Evolutionary conservation across 768 basidiomycete species (phyloP).

Genomic region (Inosperma sp.): DNA sequence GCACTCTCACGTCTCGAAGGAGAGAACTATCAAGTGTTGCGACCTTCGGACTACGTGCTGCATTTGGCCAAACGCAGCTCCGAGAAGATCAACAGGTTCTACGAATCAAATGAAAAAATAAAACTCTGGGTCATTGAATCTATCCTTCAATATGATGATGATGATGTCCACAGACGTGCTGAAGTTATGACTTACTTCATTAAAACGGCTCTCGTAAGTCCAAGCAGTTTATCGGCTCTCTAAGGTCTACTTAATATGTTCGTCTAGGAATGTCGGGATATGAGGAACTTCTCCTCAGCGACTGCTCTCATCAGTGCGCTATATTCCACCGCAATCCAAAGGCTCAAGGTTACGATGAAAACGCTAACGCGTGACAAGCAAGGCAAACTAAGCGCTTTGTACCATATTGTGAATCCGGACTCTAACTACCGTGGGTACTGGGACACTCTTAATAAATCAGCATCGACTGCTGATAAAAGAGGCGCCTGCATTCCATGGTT

Average conservation of each 20-base stretch:
- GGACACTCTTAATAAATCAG: constrained; percentile 27
- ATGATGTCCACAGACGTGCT: constrained; percentile 31
- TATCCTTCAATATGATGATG: constrained; percentile 38
- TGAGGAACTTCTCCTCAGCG: constrained; percentile 42
- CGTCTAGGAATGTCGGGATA: constrained; percentile 42
- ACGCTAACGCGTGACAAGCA: constrained; percentile 25
- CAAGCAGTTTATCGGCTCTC: too few relatives aligned
- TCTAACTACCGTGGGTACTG: constrained; percentile 36
- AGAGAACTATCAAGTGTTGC: constrained; percentile 34
- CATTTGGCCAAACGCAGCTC: constrained; percentile 30
- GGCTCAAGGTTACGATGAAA: constrained; percentile 32
- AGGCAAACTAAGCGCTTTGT: constrained; percentile 29
- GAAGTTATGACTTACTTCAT: constrained; percentile 42
- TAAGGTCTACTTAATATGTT: too few relatives aligned
- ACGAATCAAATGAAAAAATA: constrained; percentile 36
- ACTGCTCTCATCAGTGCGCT: constrained; percentile 40
- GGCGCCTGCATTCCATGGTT: constrained; percentile 1
- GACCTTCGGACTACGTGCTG: constrained; percentile 39
- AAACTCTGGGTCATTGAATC: constrained; percentile 38
- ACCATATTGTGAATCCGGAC: constrained; percentile 31
- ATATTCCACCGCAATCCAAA: constrained; percentile 35
- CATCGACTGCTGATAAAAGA: constrained; percentile 8
- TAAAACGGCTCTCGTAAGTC: constrained; percentile 32
- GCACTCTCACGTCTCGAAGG: constrained; percentile 42
- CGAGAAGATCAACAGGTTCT: constrained; percentile 29